These are phyloP conservation scores for Globisporangium polare DNA, from an alignment of 352 stramenopile species.

Conservation along the genomic window DNA sequence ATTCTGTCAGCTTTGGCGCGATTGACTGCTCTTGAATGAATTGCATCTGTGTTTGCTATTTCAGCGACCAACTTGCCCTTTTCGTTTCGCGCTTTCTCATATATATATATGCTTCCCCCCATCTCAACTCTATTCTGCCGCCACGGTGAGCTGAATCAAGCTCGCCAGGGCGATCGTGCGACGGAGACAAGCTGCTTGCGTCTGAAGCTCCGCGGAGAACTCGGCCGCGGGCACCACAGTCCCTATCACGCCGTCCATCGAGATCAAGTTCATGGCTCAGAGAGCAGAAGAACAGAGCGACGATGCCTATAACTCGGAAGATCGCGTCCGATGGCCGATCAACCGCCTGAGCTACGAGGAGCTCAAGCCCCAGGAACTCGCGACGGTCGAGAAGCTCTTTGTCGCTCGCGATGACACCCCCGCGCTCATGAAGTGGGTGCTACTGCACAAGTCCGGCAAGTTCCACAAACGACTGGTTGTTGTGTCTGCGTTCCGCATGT, in stretches of 20 bases:
- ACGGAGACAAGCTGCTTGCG: too few species aligned
- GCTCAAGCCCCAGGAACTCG: constrained; percentile 33
- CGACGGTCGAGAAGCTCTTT: constrained; percentile 49
- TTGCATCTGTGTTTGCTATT: not conserved
- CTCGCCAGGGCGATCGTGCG: too few species aligned
- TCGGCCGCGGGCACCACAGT: too few species aligned
- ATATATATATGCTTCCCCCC: too few species aligned
- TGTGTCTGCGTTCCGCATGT: constrained; percentile 48
- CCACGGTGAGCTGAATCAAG: too few species aligned
- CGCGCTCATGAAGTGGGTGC: constrained; percentile 60
- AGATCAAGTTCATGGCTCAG: not conserved
- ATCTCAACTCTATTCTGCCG: too few species aligned
- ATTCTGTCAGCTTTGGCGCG: not conserved
- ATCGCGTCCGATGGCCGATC: constrained; percentile 35
- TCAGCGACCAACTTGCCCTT: not conserved
- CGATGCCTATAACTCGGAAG: not conserved
- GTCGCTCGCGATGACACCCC: constrained; percentile 37
- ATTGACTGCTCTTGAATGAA: not conserved
- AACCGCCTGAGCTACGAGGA: constrained; percentile 69
- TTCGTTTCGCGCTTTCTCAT: too few species aligned
- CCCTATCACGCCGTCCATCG: too few species aligned
- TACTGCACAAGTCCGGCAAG: constrained; percentile 28
- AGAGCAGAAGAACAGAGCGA: not conserved
- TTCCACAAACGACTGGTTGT: constrained; percentile 56
- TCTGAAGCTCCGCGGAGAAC: too few species aligned